Percentiles rank a stretch among this genome's conserved stretches.
Evolutionary conservation across 768 basidiomycete genomes (phyloP).

Genomic region (Epithele typhae): DNA sequence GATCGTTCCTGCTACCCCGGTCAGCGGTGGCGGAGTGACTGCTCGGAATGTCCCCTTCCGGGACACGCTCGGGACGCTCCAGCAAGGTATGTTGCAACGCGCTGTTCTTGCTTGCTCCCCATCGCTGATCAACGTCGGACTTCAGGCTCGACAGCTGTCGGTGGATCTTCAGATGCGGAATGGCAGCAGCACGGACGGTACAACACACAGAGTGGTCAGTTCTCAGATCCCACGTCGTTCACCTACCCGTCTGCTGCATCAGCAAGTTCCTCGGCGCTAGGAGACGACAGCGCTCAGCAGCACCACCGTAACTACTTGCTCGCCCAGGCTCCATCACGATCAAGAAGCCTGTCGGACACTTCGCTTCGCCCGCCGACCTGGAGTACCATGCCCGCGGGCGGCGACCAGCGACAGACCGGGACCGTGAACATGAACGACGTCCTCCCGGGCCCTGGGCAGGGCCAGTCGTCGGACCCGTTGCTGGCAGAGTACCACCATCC

Average conservation of each 20-base stretch:
- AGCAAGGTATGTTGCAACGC: conserved; percentile 57
- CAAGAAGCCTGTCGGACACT: conserved; percentile 59
- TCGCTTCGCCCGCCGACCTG: conserved; percentile 48
- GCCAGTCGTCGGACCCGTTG: conserved; percentile 16
- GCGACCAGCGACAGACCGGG: conserved; percentile 26
- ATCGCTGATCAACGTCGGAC: too few relatives aligned
- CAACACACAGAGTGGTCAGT: conserved; percentile 10
- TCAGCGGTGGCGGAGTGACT: conserved; percentile 54
- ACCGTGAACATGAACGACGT: conserved; percentile 39
- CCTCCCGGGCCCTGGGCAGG: conserved; percentile 26
- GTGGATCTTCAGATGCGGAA: too few relatives aligned
- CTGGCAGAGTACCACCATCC: conserved; percentile 13
- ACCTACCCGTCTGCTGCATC: conserved; percentile 11
- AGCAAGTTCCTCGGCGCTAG: conserved; percentile 11
- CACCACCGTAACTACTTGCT: conserved; percentile 23
- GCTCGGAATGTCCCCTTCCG: conserved; percentile 49
- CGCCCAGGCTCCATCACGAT: conserved; percentile 34
- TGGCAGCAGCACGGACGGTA: conserved; percentile 13
- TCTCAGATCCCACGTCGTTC: conserved; percentile 13
- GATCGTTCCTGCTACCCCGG: conserved; percentile 80
- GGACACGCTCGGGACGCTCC: too few relatives aligned
- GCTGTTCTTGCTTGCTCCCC: too few relatives aligned
- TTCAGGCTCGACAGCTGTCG: too few relatives aligned
- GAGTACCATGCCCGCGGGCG: conserved; percentile 35
- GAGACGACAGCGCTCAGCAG: conserved; percentile 13